Base-by-base conservation (phyloP, 163 green algal species). In the Scenedesmus sp. region DNA sequence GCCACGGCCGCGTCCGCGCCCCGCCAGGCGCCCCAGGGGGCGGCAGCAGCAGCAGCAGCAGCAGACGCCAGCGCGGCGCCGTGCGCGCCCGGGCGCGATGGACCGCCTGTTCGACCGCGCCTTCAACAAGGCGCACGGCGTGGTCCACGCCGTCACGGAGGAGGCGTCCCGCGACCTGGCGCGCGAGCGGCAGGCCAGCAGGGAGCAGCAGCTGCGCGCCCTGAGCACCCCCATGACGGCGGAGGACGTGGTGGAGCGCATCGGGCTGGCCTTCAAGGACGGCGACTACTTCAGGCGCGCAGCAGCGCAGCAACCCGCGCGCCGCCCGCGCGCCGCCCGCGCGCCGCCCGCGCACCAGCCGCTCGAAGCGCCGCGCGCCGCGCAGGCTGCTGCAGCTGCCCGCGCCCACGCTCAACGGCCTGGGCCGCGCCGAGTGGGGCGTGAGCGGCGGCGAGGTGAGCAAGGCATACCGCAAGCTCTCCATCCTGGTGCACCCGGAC, bases 401-500 rank as follows among this genome's bases (percentile, higher is more conserved):
- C 0, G 44, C 34, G 9, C 86, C 87, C 4, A 78, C 90, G 33
- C 75, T 87, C 11, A 89, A 93, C 44, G 86, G 79, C 0, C 70
- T 94, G 22, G 86, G 86, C 0, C 66, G 77, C 1, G 78, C 85
- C 18, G 45, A 53, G n/a, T 93, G 89, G 90, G 18, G 31, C 17
- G 76, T 86, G n/a, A 87, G 58, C 9, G 31, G 69, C 20, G 56
- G 45, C 15, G 85, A 93, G 18, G 76, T 94, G 13, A 90, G 83
- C 34, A 84, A 80, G 20, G 90, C 91, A 1, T 95, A 92, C 62
- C 66, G 91, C 22, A 85, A 77, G 58, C 75, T 95, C 31, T 93
- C 90, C 2, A 74, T 93, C 15, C 71, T 92, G 20, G 89, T 95
- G 60, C 91, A 95, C 39, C 91, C 91, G 7, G 91, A 94, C 64